Percentiles rank a stretch among this genome's conserved stretches.
phyloP scores from a whole-genome alignment of 2,329 filamentous ascomycete species.

The Colletotrichum australisinense region DNA sequence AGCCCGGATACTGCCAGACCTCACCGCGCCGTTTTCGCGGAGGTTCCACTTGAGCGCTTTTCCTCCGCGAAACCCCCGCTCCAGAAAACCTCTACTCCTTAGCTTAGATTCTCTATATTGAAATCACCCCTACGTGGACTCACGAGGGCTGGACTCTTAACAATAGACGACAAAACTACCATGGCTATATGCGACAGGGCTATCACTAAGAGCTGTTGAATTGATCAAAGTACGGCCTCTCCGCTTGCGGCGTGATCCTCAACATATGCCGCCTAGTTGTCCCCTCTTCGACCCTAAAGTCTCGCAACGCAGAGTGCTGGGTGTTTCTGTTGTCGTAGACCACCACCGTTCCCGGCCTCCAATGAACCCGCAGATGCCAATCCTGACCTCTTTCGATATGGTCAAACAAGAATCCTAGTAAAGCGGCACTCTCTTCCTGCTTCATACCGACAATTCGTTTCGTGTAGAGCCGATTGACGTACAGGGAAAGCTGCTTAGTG shows the following conservation, averaged over 20 bases:
- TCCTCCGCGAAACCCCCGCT: too few relatives aligned
- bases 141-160: too few relatives aligned
- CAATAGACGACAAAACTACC: too few relatives aligned
- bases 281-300: background rate
- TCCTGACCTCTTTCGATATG: conserved; percentile 13
- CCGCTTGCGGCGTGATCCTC: conserved; percentile 9
- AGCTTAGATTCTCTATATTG: too few relatives aligned
- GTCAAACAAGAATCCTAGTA: conserved; percentile 11
- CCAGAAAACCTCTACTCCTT: too few relatives aligned
- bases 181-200: too few relatives aligned
- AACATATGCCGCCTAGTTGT: conserved; percentile 10
- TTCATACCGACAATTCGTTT: background rate
- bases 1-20: too few relatives aligned
- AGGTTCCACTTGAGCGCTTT: too few relatives aligned
- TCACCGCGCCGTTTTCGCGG: too few relatives aligned
- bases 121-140: too few relatives aligned
- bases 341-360: background rate
- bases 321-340: conserved; percentile 18
- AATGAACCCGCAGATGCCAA: background rate
- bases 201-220: background rate
- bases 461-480: conserved; percentile 15
- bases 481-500: background rate
- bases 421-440: background rate
- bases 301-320: background rate
- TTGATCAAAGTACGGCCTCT: conserved; percentile 8